Evolutionary conservation across 192 early-diverging fungal genomes (phyloP).

Genomic region (Entomortierella parvispora): DNA sequence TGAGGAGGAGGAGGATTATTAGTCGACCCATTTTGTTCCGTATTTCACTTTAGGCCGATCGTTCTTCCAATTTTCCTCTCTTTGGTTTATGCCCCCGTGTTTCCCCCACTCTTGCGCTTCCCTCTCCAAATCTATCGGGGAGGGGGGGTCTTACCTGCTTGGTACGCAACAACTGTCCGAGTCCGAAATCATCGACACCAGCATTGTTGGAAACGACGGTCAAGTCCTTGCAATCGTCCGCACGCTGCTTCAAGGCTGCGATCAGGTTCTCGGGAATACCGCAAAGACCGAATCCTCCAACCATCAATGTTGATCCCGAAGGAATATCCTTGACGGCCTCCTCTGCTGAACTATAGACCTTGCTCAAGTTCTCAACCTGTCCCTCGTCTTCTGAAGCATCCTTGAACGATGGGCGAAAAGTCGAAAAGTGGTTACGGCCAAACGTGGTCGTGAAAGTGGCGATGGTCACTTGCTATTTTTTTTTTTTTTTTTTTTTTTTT

Average conservation of each 20-base stretch:
- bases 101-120: no score
- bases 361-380: conserved; percentile 54
- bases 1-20: not conserved
- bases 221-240: conserved; percentile 68
- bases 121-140: no score
- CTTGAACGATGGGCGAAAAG: conserved; percentile 26
- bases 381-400: conserved; percentile 5
- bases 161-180: conserved; percentile 72
- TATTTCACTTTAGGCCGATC: conserved; percentile 2
- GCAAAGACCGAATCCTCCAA: conserved; percentile 80
- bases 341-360: conserved; percentile 65
- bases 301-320: conserved; percentile 68
- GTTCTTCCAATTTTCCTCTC: not conserved
- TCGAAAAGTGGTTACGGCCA: conserved; percentile 47
- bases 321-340: conserved; percentile 71
- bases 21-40: not conserved
- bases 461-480: conserved; percentile 29
- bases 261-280: conserved; percentile 86
- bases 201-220: conserved; percentile 85
- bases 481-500: no score
- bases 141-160: conserved; percentile 58
- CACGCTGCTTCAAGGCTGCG: conserved; percentile 67
- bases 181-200: conserved; percentile 76
- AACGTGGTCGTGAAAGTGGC: conserved; percentile 30
- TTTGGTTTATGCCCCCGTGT: no score